Percentiles rank a stretch among this genome's conserved stretches.
phyloP scores from a whole-genome alignment of 164 flowering plant species.

The Berberis thunbergii region DNA sequence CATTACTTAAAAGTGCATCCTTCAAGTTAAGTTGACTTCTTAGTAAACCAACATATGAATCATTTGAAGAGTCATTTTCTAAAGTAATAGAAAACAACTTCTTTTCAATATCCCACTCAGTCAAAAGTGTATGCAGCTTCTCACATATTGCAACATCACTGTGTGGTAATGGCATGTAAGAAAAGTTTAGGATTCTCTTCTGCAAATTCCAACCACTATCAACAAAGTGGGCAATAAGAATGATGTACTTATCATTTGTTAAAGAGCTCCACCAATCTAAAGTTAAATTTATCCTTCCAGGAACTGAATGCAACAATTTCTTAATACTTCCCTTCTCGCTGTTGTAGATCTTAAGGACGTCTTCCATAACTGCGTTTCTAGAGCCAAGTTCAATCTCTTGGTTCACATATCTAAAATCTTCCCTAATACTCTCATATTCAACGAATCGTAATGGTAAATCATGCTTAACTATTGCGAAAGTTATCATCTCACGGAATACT shows the following conservation, averaged over 20 bases:
- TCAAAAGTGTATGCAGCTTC: not conserved
- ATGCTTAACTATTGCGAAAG: not conserved
- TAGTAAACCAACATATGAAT: not conserved
- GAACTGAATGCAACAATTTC: not conserved
- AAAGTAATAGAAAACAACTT: not conserved
- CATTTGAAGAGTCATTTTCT: not conserved
- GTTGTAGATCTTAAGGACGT: not conserved
- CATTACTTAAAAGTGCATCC: not conserved
- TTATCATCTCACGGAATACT: not conserved
- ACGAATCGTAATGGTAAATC: not conserved
- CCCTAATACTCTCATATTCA: not conserved
- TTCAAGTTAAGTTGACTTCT: not conserved
- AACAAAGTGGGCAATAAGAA: not conserved
- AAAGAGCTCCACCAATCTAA: not conserved
- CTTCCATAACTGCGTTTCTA: not conserved
- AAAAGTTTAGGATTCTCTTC: not conserved
- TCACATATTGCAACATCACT: not conserved
- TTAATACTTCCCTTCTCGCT: not conserved
- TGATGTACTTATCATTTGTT: not conserved
- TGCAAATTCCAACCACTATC: not conserved
- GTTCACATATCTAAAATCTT: not conserved
- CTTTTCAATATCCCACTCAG: not conserved
- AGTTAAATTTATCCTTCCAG: not conserved
- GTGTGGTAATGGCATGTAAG: not conserved
- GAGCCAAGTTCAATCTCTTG: not conserved